Percentiles rank a stretch among this genome's conserved stretches.
Conservation (phyloP, 768 basidiomycete species). For the Termitomyces sp. region DNA sequence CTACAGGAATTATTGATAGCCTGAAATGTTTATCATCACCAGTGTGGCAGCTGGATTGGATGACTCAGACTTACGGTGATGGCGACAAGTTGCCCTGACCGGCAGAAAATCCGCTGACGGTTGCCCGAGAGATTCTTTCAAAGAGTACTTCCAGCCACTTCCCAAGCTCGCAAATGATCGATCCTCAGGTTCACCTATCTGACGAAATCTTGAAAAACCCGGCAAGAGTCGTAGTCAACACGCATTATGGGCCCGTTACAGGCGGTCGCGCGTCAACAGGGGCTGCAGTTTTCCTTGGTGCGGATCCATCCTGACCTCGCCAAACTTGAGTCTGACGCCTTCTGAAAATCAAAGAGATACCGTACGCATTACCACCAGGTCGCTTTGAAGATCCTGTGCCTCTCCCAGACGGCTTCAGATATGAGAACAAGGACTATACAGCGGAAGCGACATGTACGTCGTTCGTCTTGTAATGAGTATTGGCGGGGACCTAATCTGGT, state of each 20-base stretch:
- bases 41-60: too few relatives aligned
- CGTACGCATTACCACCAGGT: constrained; percentile 64
- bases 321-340: not conserved
- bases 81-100: not conserved
- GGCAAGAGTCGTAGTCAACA: constrained; percentile 47
- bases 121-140: not conserved
- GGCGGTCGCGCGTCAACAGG: constrained; percentile 64
- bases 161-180: constrained; percentile 3
- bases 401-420: constrained; percentile 52
- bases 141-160: not conserved
- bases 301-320: not conserved
- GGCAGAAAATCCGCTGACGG: too few relatives aligned
- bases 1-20: too few relatives aligned
- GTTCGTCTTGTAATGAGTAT: not conserved
- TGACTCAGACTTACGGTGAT: too few relatives aligned
- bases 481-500: not conserved
- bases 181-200: constrained; percentile 41
- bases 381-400: constrained; percentile 65
- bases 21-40: too few relatives aligned
- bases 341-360: constrained; percentile 50
- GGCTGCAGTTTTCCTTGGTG: constrained; percentile 64
- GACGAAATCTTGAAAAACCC: constrained; percentile 49
- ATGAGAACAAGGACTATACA: constrained; percentile 61
- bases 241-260: constrained; percentile 52
- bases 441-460: constrained; percentile 50